phyloP scores from a whole-genome alignment of 495 filamentous ascomycete species.

The Lophiotrema nucula region DNA sequence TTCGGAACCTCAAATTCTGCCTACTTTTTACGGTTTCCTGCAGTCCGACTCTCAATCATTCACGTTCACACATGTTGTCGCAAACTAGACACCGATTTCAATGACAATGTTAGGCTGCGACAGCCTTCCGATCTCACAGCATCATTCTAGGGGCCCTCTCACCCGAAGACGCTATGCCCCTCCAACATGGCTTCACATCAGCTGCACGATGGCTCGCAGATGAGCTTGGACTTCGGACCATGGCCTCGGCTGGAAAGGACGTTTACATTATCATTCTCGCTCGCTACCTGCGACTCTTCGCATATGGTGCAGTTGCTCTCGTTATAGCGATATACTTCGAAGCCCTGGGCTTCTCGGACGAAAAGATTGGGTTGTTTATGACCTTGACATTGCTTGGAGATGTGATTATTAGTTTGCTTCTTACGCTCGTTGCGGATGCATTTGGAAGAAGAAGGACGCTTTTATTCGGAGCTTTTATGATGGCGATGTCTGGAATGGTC shows the following conservation, averaged over 20 bases:
- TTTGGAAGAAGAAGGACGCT: slow-evolving; percentile 70
- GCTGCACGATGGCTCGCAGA: slow-evolving; percentile 15
- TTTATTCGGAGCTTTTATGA: slow-evolving; percentile 64
- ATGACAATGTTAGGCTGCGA: no score
- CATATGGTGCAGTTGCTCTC: slow-evolving; percentile 72
- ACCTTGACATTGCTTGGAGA: slow-evolving; percentile 80
- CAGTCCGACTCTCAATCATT: no score
- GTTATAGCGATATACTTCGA: slow-evolving; percentile 72
- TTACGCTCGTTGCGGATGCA: slow-evolving; percentile 73
- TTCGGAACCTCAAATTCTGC: no score
- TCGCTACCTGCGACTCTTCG: slow-evolving; percentile 75
- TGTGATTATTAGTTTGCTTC: slow-evolving; percentile 68
- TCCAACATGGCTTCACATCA: not conserved
- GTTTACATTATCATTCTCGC: slow-evolving; percentile 62
- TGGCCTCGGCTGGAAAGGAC: slow-evolving; percentile 20
- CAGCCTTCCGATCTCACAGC: no score
- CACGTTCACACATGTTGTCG: no score
- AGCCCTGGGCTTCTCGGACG: slow-evolving; percentile 62
- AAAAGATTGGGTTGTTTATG: slow-evolving; percentile 86
- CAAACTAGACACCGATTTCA: no score
- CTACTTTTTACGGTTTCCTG: no score
- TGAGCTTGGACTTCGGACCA: slow-evolving; percentile 27
- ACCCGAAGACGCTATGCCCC: not conserved
- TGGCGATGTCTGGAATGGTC: slow-evolving; percentile 64
- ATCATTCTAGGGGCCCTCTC: no score